These are phyloP conservation scores for Selaginella moellendorffii DNA, from an alignment of 75 land plant genomes.

Conservation along the genomic window DNA sequence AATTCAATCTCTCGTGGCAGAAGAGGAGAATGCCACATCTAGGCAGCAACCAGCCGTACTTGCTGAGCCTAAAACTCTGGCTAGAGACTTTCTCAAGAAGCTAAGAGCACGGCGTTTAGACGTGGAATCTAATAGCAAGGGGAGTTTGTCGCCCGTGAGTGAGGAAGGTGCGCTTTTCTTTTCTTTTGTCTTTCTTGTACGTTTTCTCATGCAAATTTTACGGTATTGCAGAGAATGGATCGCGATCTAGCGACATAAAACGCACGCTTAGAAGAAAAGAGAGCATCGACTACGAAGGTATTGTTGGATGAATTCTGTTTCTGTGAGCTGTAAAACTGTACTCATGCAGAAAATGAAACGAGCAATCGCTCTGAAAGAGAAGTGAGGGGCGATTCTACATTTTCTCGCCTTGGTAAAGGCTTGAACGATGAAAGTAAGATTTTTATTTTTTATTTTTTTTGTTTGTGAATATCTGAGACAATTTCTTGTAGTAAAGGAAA, in stretches of 20 bases:
- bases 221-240: background rate
- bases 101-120: background rate
- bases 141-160: background rate
- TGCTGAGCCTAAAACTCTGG: background rate
- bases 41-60: too few relatives aligned
- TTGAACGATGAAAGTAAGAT: background rate
- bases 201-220: background rate
- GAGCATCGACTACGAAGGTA: background rate
- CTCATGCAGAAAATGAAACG: background rate
- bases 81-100: background rate
- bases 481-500: background rate
- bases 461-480: background rate
- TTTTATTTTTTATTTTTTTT: background rate
- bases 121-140: background rate
- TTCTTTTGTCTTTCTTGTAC: background rate
- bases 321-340: too few relatives aligned
- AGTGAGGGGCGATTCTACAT: background rate
- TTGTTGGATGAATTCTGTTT: background rate
- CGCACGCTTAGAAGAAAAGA: background rate
- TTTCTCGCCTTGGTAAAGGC: background rate
- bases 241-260: background rate
- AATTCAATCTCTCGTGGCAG: too few relatives aligned
- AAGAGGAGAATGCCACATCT: too few relatives aligned
- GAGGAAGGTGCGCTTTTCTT: background rate
- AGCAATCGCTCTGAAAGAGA: background rate